These are phyloP conservation scores for Pelargonium myrrhifolium DNA, from an alignment of 441 rosid species.

Conservation along the genomic window DNA sequence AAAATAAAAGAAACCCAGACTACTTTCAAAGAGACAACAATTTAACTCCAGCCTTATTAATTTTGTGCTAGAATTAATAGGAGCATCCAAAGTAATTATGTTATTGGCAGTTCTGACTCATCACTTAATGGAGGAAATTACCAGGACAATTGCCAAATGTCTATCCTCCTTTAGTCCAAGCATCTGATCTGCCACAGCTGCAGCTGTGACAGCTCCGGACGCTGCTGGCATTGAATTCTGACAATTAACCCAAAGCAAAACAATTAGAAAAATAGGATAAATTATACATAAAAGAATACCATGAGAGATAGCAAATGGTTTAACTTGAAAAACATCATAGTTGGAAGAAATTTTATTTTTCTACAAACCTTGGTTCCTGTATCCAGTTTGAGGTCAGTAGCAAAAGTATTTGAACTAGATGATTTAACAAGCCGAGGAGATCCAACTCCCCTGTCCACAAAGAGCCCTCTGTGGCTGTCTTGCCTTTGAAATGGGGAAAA, in stretches of 20 bases:
- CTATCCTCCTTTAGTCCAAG: conserved; percentile 97
- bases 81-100: background rate
- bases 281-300: conserved; percentile 5
- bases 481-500: conserved; percentile 64
- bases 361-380: conserved; percentile 62
- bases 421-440: conserved; percentile 88
- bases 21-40: background rate
- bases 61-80: conserved; percentile 11
- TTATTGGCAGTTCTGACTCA: background rate
- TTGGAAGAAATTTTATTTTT: background rate
- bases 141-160: conserved; percentile 95
- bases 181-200: conserved; percentile 97
- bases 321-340: background rate
- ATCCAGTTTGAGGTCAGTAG: conserved; percentile 55
- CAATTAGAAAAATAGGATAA: background rate
- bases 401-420: conserved; percentile 53
- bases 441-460: conserved; percentile 98
- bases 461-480: conserved; percentile 76
- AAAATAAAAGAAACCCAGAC: background rate
- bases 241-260: conserved; percentile 22
- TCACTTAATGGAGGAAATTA: conserved; percentile 23
- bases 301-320: conserved; percentile 13
- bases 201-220: conserved; percentile 99
- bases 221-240: conserved; percentile 99
- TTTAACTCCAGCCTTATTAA: conserved; percentile 17